Percentiles rank a stretch among this genome's conserved stretches.
phyloP scores from a whole-genome alignment of 1,139 yeast genomes.

The Martiniozyma asiatica region DNA sequence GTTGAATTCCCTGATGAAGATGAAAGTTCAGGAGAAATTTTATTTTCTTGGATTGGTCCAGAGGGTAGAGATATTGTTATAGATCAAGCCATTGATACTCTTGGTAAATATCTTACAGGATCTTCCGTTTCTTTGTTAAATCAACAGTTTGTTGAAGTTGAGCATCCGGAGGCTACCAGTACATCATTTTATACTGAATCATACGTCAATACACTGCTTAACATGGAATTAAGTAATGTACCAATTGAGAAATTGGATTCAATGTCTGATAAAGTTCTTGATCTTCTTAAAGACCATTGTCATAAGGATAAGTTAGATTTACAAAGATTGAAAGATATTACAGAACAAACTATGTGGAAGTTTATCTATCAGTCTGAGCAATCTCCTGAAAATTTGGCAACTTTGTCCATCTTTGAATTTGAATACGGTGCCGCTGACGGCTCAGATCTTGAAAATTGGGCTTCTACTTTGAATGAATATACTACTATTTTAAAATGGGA shows the following conservation, averaged over 20 bases:
- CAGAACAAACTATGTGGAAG: slow-evolving; percentile 54
- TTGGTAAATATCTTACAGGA: slow-evolving; percentile 70
- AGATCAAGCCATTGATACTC: slow-evolving; percentile 57
- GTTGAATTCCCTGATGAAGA: slow-evolving; percentile 84
- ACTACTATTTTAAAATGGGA: slow-evolving; percentile 53
- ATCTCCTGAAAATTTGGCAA: slow-evolving; percentile 47
- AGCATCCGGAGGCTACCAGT: slow-evolving; percentile 71
- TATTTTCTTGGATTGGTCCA: slow-evolving; percentile 81
- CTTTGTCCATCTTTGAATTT: slow-evolving; percentile 65
- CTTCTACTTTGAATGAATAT: slow-evolving; percentile 47
- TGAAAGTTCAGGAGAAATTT: slow-evolving; percentile 70
- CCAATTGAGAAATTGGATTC: slow-evolving; percentile 52
- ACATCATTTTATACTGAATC: slow-evolving; percentile 61
- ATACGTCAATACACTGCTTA: slow-evolving; percentile 46
- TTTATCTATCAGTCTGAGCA: slow-evolving; percentile 57
- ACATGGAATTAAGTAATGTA: slow-evolving; percentile 57
- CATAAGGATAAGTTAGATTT: slow-evolving; percentile 46
- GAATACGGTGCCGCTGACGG: slow-evolving; percentile 63
- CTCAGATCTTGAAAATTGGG: slow-evolving; percentile 41
- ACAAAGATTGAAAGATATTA: slow-evolving; percentile 49
- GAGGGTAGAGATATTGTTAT: slow-evolving; percentile 36
- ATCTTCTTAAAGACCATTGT: slow-evolving; percentile 38
- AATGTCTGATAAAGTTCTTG: slow-evolving; percentile 40
- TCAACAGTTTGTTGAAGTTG: slow-evolving; percentile 64
- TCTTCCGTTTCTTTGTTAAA: slow-evolving; percentile 60